A percentile compares a stretch with the other conserved stretches of the same genome.
Evolutionary conservation across 2,329 filamentous ascomycete genomes (phyloP).

Genomic region (Neoarthrinium moseri): DNA sequence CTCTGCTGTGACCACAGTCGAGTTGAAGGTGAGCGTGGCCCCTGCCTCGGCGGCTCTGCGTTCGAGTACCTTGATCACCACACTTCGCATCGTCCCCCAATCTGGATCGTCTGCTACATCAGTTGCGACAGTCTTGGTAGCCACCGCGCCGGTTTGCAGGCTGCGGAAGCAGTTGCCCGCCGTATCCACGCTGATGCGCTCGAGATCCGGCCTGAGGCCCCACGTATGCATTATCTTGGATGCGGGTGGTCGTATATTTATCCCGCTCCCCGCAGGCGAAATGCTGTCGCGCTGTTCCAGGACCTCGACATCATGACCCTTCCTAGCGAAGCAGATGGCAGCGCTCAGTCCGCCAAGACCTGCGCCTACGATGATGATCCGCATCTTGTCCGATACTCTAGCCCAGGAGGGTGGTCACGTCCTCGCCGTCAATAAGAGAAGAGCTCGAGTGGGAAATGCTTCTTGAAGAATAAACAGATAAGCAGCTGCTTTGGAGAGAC

Average conservation of each 20-base stretch:
- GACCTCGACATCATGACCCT: slow-evolving; percentile 8
- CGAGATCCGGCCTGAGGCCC: slow-evolving; percentile 8
- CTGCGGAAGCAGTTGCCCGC: slow-evolving; percentile 7
- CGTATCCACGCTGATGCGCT: slow-evolving; percentile 8
- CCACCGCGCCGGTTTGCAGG: slow-evolving; percentile 8
- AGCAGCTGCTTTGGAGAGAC: too few species aligned
- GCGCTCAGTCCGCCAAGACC: slow-evolving; percentile 11
- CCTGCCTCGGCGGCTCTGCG: neutral
- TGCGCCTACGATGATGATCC: slow-evolving; percentile 10
- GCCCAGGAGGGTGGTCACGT: too few species aligned
- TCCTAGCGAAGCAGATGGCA: slow-evolving; percentile 7
- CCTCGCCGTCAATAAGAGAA: too few species aligned
- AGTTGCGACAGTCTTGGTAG: slow-evolving; percentile 2
- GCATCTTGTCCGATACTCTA: too few species aligned
- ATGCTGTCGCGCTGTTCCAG: slow-evolving; percentile 6
- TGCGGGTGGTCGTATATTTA: slow-evolving; percentile 7
- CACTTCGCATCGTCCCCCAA: slow-evolving; percentile 3
- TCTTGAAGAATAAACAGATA: neutral
- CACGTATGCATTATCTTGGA: slow-evolving; percentile 7
- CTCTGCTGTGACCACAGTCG: neutral
- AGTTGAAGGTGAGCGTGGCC: slow-evolving; percentile 1
- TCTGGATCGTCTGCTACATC: slow-evolving; percentile 8
- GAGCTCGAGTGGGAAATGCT: neutral
- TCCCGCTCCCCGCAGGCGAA: neutral
- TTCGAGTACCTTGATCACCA: neutral